phyloP scores from a whole-genome alignment of 2,329 filamentous ascomycete genomes.

The Xylariomycetidae sp. region DNA sequence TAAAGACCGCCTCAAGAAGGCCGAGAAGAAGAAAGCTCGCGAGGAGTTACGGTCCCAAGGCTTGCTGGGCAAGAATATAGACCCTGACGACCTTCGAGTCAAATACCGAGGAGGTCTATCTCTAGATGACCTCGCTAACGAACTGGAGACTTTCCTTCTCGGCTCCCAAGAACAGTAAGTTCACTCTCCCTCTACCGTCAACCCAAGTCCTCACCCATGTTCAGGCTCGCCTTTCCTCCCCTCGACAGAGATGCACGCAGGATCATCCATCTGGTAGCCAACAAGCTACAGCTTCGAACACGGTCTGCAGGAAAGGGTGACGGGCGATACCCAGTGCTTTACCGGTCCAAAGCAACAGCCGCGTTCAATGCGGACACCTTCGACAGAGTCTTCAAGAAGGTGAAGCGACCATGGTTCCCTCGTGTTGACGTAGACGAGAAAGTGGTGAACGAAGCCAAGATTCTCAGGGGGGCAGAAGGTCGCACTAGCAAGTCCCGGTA shows the following conservation, averaged over 20 bases:
- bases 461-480: conserved; percentile 19
- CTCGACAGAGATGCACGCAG: conserved; percentile 78
- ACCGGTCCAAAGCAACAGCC: conserved; percentile 65
- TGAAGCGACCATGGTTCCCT: conserved; percentile 51
- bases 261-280: conserved; percentile 73
- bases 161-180: conserved; percentile 59
- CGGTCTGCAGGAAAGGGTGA: conserved; percentile 74
- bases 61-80: conserved; percentile 55
- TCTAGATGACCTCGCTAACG: conserved; percentile 64
- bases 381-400: conserved; percentile 39
- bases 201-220: not conserved
- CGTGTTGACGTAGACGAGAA: conserved; percentile 39
- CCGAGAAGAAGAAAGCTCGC: conserved; percentile 63
- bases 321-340: conserved; percentile 70
- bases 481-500: conserved; percentile 26
- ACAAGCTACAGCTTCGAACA: conserved; percentile 72
- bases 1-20: conserved; percentile 68
- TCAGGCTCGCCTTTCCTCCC: conserved; percentile 70
- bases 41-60: conserved; percentile 64
- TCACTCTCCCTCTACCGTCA: not conserved
- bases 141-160: conserved; percentile 68
- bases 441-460: conserved; percentile 19
- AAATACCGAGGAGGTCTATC: conserved; percentile 73
- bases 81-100: conserved; percentile 55
- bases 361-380: conserved; percentile 55